phyloP scores from a whole-genome alignment of 768 basidiomycete genomes.

The Boletales sp. region DNA sequence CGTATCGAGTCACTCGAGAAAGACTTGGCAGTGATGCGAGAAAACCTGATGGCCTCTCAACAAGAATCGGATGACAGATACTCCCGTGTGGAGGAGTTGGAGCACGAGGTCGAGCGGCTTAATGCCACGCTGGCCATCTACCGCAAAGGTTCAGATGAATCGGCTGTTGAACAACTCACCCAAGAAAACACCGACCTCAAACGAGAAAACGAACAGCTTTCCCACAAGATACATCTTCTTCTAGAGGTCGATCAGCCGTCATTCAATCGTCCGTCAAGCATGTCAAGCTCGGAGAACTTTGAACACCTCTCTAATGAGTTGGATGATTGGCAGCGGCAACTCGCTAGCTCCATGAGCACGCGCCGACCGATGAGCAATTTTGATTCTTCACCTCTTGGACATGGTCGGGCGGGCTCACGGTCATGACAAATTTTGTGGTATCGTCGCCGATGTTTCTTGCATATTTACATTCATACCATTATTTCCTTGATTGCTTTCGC shows the following conservation, averaged over 20 bases:
- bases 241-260: constrained; percentile 81
- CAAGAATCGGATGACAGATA: constrained; percentile 78
- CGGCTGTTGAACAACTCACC: constrained; percentile 75
- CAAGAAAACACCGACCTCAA: constrained; percentile 76
- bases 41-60: constrained; percentile 66
- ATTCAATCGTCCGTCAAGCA: constrained; percentile 67
- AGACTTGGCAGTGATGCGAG: constrained; percentile 68
- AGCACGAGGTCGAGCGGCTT: constrained; percentile 75
- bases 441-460: constrained; percentile 20
- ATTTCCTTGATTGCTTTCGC: constrained; percentile 34
- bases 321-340: constrained; percentile 83
- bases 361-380: constrained; percentile 71
- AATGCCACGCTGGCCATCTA: constrained; percentile 70
- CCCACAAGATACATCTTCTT: constrained; percentile 87
- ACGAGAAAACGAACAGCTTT: constrained; percentile 83
- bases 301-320: constrained; percentile 77
- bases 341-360: constrained; percentile 74
- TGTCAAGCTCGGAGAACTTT: constrained; percentile 82
- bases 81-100: constrained; percentile 72
- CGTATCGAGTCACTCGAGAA: constrained; percentile 73
- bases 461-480: constrained; percentile 36
- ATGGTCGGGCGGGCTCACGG: constrained; percentile 60
- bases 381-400: constrained; percentile 51
- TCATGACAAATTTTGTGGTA: constrained; percentile 33
- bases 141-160: constrained; percentile 74